phyloP scores from a whole-genome alignment of 352 stramenopile species.

The Globisporangium paddicum region DNA sequence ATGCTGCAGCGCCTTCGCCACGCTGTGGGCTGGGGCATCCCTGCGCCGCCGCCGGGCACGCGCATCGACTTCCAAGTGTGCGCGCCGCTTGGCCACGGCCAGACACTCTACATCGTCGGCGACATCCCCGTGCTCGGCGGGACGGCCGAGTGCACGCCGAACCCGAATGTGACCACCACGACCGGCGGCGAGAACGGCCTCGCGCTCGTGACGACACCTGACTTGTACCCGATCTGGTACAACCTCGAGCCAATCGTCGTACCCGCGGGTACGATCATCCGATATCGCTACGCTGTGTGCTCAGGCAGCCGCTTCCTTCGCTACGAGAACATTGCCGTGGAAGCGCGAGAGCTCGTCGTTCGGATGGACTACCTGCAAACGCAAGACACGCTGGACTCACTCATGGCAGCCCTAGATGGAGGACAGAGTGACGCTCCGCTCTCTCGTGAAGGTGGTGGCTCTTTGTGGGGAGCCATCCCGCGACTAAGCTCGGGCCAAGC shows the following conservation, averaged over 20 bases:
- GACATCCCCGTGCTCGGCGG: conserved; percentile 66
- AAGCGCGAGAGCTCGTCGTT: conserved; percentile 47
- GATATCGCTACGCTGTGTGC: conserved; percentile 85
- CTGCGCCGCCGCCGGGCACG: conserved; percentile 48
- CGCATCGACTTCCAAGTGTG: conserved; percentile 83
- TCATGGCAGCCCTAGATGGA: conserved; percentile 5
- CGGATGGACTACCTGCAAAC: conserved; percentile 57
- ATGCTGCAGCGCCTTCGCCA: conserved; percentile 85
- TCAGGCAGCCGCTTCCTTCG: conserved; percentile 72
- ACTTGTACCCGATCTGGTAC: conserved; percentile 89
- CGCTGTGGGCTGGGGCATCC: conserved; percentile 67
- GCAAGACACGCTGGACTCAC: conserved; percentile 69
- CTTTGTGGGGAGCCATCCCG: conserved; percentile 55
- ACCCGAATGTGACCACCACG: conserved; percentile 27
- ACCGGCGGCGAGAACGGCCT: conserved; percentile 39
- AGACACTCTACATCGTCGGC: conserved; percentile 80
- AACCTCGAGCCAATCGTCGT: conserved; percentile 79
- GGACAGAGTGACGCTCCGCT: conserved; percentile 7
- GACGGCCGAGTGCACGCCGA: conserved; percentile 50
- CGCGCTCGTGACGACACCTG: conserved; percentile 81
- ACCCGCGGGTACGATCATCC: conserved; percentile 53
- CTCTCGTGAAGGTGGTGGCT: conserved; percentile 15
- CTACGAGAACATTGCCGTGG: conserved; percentile 53
- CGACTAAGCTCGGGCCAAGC: conserved; percentile 80
- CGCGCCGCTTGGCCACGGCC: conserved; percentile 63